A percentile compares a stretch with the other conserved stretches of the same genome.
phyloP scores from a whole-genome alignment of 2,329 filamentous ascomycete species.

The Colletotrichum costaricense region DNA sequence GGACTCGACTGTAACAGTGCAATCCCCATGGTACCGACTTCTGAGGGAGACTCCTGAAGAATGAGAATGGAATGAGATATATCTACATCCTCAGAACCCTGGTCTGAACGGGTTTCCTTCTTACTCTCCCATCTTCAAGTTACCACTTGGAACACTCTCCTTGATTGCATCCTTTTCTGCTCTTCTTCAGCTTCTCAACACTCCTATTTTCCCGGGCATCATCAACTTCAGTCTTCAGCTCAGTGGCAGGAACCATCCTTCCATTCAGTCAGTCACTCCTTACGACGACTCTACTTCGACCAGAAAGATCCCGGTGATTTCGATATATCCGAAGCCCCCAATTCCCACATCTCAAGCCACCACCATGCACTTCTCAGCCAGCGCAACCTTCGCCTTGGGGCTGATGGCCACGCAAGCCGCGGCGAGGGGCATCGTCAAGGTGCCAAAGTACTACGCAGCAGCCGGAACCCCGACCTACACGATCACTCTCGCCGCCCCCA shows the following conservation, averaged over 20 bases:
- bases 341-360: not conserved
- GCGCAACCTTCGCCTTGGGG: not conserved
- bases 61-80: not conserved
- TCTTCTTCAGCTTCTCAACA: not conserved
- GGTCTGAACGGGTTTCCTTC: too few relatives aligned
- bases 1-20: not conserved
- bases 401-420: not conserved
- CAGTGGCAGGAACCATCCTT: not conserved
- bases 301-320: not conserved
- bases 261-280: not conserved
- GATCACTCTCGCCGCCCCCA: not conserved
- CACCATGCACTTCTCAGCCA: not conserved
- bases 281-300: not conserved
- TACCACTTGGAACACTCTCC: not conserved
- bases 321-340: not conserved
- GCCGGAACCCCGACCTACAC: not conserved
- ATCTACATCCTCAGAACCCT: not conserved
- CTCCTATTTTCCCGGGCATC: not conserved
- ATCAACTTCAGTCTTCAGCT: not conserved
- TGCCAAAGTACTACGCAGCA: not conserved
- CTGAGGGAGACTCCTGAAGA: not conserved
- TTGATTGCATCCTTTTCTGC: conserved; percentile 1
- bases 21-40: not conserved
- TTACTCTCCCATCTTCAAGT: not conserved
- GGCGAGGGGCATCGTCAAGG: not conserved